These are phyloP conservation scores for Rhodotorula mucilaginosa DNA, from an alignment of 1,284 basidiomycete species.

Conservation along the genomic window DNA sequence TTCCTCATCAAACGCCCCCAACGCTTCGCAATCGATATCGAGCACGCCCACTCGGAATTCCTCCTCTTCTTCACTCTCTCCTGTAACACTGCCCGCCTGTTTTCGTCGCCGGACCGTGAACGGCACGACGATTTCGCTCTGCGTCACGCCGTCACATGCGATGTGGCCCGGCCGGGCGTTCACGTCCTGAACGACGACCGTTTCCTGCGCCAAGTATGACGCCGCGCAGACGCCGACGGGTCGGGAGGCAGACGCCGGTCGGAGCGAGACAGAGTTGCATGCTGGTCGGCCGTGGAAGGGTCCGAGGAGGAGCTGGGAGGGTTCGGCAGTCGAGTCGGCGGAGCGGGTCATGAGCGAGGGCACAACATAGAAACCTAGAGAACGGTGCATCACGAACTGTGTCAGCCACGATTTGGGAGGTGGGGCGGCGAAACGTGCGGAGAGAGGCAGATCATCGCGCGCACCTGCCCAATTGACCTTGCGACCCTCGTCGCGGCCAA, in stretches of 20 bases:
- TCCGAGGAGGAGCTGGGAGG: conserved; percentile 47
- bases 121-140: conserved; percentile 51
- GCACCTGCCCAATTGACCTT: conserved; percentile 38
- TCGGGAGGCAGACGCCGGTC: conserved; percentile 31
- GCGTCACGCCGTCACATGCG: conserved; percentile 50
- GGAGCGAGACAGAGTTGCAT: conserved; percentile 47
- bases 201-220: conserved; percentile 43
- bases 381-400: not conserved
- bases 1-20: conserved; percentile 48
- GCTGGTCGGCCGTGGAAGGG: conserved; percentile 52
- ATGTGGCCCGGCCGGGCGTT: conserved; percentile 50
- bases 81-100: conserved; percentile 8
- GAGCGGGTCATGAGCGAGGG: conserved; percentile 45
- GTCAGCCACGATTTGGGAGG: not conserved
- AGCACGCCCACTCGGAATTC: conserved; percentile 49
- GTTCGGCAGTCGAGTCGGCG: conserved; percentile 8
- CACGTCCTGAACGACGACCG: conserved; percentile 48
- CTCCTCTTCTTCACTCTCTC: conserved; percentile 29
- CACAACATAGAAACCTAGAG: conserved; percentile 50
- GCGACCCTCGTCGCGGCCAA: conserved; percentile 24
- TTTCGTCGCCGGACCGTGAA: conserved; percentile 38
- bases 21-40: conserved; percentile 50
- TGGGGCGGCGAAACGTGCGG: not conserved
- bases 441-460: not conserved
- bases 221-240: conserved; percentile 50